Evolutionary conservation across 1,139 yeast genomes (phyloP).

Genomic region (Kodamaea fungicola): DNA sequence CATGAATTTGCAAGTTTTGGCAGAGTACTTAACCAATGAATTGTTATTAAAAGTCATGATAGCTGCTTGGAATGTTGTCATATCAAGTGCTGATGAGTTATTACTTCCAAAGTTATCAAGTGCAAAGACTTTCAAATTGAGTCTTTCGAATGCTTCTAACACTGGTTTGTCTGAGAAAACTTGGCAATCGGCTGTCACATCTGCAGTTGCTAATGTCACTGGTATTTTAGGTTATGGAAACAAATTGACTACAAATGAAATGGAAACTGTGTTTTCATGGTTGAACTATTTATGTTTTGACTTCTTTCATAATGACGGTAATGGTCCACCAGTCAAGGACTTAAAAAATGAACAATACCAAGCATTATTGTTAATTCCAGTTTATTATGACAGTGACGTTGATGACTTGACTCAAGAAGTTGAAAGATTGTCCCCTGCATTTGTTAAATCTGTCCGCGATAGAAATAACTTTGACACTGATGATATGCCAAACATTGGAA

Average conservation of each 20-base stretch:
- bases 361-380: conserved; percentile 60
- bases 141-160: conserved; percentile 9
- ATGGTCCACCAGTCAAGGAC: conserved; percentile 71
- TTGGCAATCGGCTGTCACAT: conserved; percentile 51
- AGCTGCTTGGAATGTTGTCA: conserved; percentile 70
- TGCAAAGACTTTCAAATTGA: conserved; percentile 42
- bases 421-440: conserved; percentile 54
- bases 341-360: conserved; percentile 66
- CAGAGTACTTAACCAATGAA: conserved; percentile 57
- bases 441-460: conserved; percentile 45
- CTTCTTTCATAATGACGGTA: conserved; percentile 79
- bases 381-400: conserved; percentile 59
- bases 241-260: conserved; percentile 56
- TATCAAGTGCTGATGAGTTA: conserved; percentile 61
- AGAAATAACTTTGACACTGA: conserved; percentile 32
- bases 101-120: conserved; percentile 69
- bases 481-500: conserved; percentile 7
- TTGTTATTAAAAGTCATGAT: conserved; percentile 67
- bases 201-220: conserved; percentile 50
- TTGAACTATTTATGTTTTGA: conserved; percentile 59
- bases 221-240: conserved; percentile 51
- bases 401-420: conserved; percentile 54
- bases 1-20: conserved; percentile 63
- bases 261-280: conserved; percentile 75
- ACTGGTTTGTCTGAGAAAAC: conserved; percentile 8